Evolutionary conservation across 2,329 filamentous ascomycete genomes (phyloP).

Genomic region (Cadophora malorum): DNA sequence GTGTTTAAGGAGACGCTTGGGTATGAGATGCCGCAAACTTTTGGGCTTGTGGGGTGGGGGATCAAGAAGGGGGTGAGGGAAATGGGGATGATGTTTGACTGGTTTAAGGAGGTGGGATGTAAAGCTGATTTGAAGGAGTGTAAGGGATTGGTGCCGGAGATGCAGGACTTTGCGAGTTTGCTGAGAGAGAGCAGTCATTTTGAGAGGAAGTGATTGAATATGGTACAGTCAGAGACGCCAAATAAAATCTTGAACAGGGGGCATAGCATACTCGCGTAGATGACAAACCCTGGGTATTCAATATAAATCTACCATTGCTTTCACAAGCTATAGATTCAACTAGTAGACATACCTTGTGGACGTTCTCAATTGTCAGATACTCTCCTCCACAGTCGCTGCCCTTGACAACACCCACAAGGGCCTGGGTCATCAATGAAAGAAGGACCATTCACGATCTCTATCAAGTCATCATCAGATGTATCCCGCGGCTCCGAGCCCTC

Average conservation of each 20-base stretch:
- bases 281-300: too few relatives aligned
- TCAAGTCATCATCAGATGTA: not conserved
- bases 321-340: too few relatives aligned
- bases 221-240: too few relatives aligned
- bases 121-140: not conserved
- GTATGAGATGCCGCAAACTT: slow-evolving; percentile 40
- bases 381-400: too few relatives aligned
- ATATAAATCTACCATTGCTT: too few relatives aligned
- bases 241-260: too few relatives aligned
- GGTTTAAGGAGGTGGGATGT: not conserved
- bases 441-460: not conserved
- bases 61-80: slow-evolving; percentile 39
- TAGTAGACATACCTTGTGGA: too few relatives aligned
- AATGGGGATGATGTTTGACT: slow-evolving; percentile 41
- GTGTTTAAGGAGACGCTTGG: slow-evolving; percentile 44
- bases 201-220: not conserved
- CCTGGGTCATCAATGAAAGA: not conserved
- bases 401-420: not conserved
- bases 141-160: not conserved
- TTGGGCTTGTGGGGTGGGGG: slow-evolving; percentile 35
- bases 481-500: not conserved
- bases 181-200: not conserved
- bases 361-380: too few relatives aligned
- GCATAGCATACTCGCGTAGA: too few relatives aligned
- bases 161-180: not conserved